Base-by-base conservation (phyloP, 164 flowering plant genomes). In the Vitis labrusca region DNA sequence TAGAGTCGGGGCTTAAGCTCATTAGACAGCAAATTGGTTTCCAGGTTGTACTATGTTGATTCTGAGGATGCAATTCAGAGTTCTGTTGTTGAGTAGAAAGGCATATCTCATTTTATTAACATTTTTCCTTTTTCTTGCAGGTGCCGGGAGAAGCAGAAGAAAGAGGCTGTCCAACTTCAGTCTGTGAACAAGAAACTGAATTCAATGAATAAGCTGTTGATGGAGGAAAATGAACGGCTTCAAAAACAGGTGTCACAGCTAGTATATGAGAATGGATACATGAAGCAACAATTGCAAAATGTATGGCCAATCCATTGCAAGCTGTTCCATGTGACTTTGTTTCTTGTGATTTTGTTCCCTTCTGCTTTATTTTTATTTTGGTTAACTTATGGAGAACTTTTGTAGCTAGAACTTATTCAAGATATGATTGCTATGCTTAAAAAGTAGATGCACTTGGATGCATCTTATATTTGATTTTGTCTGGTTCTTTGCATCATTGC, bases 191-290 rank as follows among this genome's bases (percentile, higher is more conserved):
- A 89, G 71, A 91, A 89, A 76, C 71, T 91, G 69, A 72, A 81
- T 48, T 93, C 96, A 1, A 89, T 91, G 96, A 91, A 91, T 82
- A 91, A 89, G 81, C 65, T 91, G 73, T 71, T 91, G 77, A 91
- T 87, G 91, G 96, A 91, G 82, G 96, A 91, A 75, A 91, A 91
- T 57, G 93, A 91, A 54, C 80, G 96, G 15, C 69, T 91, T 44
- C 93, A 87, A 83, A 91, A 91, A 59, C 96, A 91, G 77, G 96
- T 91, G 55, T 87, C 96, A 0, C 93, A 89, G 78, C 77, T 91
- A 67, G 96, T 89, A n/a, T 87, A 84, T 27, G 93, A 87, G 72
- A 91, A 89, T 74, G 89, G 90, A n/a, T 86, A 75, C 63, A 83
- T 91, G 90, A 77, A 85, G 72, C 96, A 91, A 37, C 93, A 87